Evolutionary conservation across 306 rosid genomes (phyloP).

Genomic region (Lathyrus sativus): DNA sequence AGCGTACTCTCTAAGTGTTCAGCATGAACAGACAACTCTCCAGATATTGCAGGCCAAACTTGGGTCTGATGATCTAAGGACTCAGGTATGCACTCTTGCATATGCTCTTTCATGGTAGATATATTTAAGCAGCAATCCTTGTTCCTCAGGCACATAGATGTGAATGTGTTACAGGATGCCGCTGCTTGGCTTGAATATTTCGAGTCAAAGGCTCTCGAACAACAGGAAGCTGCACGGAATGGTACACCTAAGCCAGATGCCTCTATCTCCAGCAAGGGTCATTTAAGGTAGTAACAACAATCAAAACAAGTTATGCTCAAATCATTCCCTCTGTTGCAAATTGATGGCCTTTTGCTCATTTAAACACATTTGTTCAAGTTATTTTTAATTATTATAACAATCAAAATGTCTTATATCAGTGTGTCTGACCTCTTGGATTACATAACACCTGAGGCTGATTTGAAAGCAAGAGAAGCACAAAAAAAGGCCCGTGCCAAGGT

Average conservation of each 20-base stretch:
- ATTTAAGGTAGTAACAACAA: slow-evolving; percentile 65
- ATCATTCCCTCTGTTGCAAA: slow-evolving; percentile 17
- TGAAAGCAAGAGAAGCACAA: slow-evolving; percentile 92
- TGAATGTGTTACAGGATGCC: slow-evolving; percentile 71
- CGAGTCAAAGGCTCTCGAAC: slow-evolving; percentile 98
- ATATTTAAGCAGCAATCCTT: neutral
- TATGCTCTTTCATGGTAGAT: slow-evolving; percentile 18
- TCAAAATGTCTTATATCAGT: slow-evolving; percentile 49
- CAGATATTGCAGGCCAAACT: slow-evolving; percentile 96
- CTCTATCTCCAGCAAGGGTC: slow-evolving; percentile 98
- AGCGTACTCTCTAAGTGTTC: slow-evolving; percentile 93
- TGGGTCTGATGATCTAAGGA: slow-evolving; percentile 92
- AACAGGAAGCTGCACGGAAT: slow-evolving; percentile 97
- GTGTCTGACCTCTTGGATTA: slow-evolving; percentile 98
- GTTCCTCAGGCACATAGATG: slow-evolving; percentile 22
- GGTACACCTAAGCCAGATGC: slow-evolving; percentile 99
- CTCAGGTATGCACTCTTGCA: slow-evolving; percentile 72
- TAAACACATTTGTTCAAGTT: neutral
- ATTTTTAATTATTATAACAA: neutral
- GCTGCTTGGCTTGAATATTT: slow-evolving; percentile 99
- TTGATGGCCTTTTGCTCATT: neutral
- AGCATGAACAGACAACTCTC: slow-evolving; percentile 95
- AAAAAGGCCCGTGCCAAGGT: slow-evolving; percentile 95
- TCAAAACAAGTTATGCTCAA: slow-evolving; percentile 18
- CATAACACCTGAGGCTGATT: slow-evolving; percentile 88